Evolutionary conservation across 225 moss, liverwort and hornwort genomes (phyloP).

Genomic region (Thuidium tamariscinum): DNA sequence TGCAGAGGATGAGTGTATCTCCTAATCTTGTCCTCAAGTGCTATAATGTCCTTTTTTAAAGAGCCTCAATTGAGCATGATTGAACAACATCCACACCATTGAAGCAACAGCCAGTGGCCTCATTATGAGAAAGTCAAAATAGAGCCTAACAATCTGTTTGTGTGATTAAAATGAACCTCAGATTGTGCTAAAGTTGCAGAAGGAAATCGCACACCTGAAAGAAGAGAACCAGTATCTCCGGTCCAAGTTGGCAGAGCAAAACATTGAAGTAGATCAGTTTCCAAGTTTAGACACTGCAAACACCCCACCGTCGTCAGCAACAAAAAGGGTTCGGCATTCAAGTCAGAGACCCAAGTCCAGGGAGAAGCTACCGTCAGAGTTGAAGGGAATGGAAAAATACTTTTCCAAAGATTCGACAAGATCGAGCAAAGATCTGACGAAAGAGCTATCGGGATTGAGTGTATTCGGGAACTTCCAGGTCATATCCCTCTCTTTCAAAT

Average conservation of each 20-base stretch:
- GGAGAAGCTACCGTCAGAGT: conserved; percentile 41
- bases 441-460: conserved; percentile 39
- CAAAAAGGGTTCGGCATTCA: conserved; percentile 25
- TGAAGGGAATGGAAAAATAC: conserved; percentile 70
- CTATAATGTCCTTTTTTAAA: not conserved
- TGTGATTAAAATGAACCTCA: conserved; percentile 1
- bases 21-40: not conserved
- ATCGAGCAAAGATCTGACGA: conserved; percentile 50
- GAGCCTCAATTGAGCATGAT: not conserved
- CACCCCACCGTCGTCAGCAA: conserved; percentile 14
- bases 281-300: conserved; percentile 11
- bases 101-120: not conserved
- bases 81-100: not conserved
- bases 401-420: conserved; percentile 51
- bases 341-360: conserved; percentile 22
- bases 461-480: conserved; percentile 66
- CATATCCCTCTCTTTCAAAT: conserved; percentile 16
- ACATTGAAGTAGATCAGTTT: conserved; percentile 22
- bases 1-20: not conserved
- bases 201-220: conserved; percentile 66
- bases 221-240: conserved; percentile 66
- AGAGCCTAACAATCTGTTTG: not conserved
- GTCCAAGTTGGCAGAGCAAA: conserved; percentile 39
- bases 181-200: conserved; percentile 75
- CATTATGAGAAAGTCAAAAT: not conserved